A percentile compares a stretch with the other conserved stretches of the same genome.
phyloP scores from a whole-genome alignment of 1,139 yeast genomes.

The Kodamaea plutei region DNA sequence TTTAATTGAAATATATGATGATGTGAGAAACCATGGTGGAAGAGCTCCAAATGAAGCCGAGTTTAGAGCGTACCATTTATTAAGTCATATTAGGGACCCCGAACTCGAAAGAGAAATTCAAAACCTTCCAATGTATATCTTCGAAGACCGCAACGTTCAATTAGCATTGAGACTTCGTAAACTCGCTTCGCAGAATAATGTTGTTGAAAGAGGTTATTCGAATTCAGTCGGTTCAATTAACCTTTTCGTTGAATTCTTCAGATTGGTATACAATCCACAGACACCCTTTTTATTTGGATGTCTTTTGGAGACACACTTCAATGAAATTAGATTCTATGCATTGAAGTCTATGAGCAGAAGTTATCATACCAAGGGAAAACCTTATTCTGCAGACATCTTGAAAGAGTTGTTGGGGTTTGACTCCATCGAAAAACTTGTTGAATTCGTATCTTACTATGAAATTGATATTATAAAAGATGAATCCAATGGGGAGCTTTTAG shows the following conservation, averaged over 20 bases:
- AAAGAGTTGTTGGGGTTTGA: constrained; percentile 63
- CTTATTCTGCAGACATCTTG: constrained; percentile 50
- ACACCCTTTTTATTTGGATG: constrained; percentile 75
- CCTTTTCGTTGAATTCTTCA: constrained; percentile 63
- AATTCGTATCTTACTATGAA: constrained; percentile 63
- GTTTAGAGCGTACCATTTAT: constrained; percentile 79
- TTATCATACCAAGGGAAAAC: constrained; percentile 68
- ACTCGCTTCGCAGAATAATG: constrained; percentile 60
- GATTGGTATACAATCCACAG: constrained; percentile 38
- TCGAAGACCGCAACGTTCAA: constrained; percentile 57
- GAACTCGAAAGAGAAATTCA: constrained; percentile 80
- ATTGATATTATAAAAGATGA: constrained; percentile 45
- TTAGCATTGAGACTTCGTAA: constrained; percentile 68
- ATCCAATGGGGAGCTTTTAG: constrained; percentile 28
- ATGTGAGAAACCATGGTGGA: constrained; percentile 68
- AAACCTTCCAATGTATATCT: constrained; percentile 55
- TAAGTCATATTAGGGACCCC: constrained; percentile 79
- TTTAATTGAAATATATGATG: constrained; percentile 80
- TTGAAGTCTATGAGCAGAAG: constrained; percentile 64
- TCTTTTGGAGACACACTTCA: constrained; percentile 74
- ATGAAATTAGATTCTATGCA: constrained; percentile 75
- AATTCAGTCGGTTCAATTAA: constrained; percentile 61
- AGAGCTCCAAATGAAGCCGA: constrained; percentile 84
- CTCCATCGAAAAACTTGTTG: constrained; percentile 44
- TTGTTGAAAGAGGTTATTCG: constrained; percentile 53